Conservation (phyloP, 768 basidiomycete species). For the Mycena epipterygia region DNA sequence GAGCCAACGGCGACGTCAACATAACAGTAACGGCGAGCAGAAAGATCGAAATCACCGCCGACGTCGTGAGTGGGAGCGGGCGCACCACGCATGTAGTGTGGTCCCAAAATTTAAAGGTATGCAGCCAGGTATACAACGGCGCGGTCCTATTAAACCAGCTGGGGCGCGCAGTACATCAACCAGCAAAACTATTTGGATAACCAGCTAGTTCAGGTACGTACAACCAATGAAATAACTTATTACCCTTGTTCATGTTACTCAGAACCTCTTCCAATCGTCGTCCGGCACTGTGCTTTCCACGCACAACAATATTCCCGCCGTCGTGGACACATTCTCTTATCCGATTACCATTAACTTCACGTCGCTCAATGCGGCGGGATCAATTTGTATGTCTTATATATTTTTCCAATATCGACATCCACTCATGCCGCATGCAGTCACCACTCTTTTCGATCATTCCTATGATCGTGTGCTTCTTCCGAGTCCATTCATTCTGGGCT, state of each 20-base stretch:
- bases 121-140: too few relatives aligned
- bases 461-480: conserved; percentile 73
- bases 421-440: conserved; percentile 52
- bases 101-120: conserved; percentile 75
- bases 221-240: neutral
- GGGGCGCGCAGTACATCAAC: conserved; percentile 71
- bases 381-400: conserved; percentile 50
- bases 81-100: conserved; percentile 66
- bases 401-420: neutral
- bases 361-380: conserved; percentile 48
- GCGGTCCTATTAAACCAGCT: too few relatives aligned
- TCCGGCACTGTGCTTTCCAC: conserved; percentile 53
- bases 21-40: conserved; percentile 74
- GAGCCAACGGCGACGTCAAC: conserved; percentile 63
- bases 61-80: conserved; percentile 75
- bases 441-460: conserved; percentile 73
- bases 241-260: neutral
- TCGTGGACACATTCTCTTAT: conserved; percentile 60
- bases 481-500: conserved; percentile 69
- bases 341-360: conserved; percentile 62
- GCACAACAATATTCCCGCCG: conserved; percentile 55
- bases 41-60: conserved; percentile 70
- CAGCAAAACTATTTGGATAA: conserved; percentile 71
- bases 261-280: conserved; percentile 59
- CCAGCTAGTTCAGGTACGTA: conserved; percentile 53